phyloP scores from a whole-genome alignment of 2,329 filamentous ascomycete genomes.

The Fusarium sp. region DNA sequence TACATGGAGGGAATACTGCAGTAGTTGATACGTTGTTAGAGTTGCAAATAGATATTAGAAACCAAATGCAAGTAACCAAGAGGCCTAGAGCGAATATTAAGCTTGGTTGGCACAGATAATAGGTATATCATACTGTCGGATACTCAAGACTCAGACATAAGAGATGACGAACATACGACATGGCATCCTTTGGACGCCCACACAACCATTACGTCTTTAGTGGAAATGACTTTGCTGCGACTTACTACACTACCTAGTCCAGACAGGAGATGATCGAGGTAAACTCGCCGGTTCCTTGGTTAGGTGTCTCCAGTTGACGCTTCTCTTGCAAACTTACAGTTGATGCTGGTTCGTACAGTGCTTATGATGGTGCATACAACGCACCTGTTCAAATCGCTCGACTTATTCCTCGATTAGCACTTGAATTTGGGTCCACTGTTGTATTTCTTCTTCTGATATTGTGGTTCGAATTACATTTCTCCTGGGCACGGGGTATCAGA shows the following conservation, averaged over 20 bases:
- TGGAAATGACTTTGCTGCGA: constrained; percentile 12
- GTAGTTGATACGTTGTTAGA: not conserved
- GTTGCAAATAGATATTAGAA: not conserved
- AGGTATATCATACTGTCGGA: constrained; percentile 8
- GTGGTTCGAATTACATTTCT: not conserved
- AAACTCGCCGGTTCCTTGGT: constrained; percentile 13
- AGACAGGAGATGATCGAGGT: constrained; percentile 21
- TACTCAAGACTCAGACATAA: constrained; percentile 18
- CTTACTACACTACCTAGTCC: constrained; percentile 8
- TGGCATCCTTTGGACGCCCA: constrained; percentile 26
- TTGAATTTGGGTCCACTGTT: not conserved
- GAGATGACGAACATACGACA: constrained; percentile 36
- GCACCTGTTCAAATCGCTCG: not conserved
- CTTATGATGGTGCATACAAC: not conserved
- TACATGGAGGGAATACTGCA: not conserved
- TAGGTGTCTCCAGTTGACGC: not conserved
- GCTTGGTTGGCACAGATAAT: constrained; percentile 2
- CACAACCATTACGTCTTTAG: constrained; percentile 37
- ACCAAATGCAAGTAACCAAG: not conserved
- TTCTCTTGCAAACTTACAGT: not conserved
- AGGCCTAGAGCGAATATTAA: not conserved
- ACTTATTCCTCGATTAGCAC: not conserved
- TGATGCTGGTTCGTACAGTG: not conserved
- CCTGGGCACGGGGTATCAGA: constrained; percentile 29
- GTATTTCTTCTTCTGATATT: not conserved